Evolutionary conservation across 2,329 filamentous ascomycete species (phyloP).

Genomic region (Aspergillus calidoustus): DNA sequence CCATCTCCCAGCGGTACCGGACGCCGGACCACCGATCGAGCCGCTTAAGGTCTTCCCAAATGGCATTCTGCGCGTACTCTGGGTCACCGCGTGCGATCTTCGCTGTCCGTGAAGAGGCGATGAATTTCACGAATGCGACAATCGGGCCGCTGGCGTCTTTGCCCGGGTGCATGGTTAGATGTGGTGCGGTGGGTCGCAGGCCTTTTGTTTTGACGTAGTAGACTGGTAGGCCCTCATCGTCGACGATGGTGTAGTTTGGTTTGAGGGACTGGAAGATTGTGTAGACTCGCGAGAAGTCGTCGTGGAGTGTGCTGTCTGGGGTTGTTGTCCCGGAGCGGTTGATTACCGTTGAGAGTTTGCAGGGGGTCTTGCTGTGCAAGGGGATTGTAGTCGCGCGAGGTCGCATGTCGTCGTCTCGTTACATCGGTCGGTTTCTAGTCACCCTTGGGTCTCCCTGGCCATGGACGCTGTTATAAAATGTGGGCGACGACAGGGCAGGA

Average conservation of each 20-base stretch:
- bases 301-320: neutral
- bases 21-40: neutral
- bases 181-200: neutral
- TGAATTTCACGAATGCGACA: neutral
- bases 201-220: neutral
- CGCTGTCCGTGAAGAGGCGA: neutral
- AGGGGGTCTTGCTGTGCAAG: neutral
- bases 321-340: neutral
- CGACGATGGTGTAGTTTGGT: conserved; percentile 3
- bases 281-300: neutral
- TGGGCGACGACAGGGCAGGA: neutral
- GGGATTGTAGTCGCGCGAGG: neutral
- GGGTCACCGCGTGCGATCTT: neutral
- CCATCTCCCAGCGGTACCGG: conserved; percentile 4
- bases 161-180: neutral
- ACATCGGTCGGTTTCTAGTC: neutral
- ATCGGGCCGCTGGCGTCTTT: neutral
- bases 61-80: neutral
- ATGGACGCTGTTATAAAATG: neutral
- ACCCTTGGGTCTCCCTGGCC: neutral
- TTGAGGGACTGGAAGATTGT: neutral
- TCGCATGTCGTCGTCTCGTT: neutral
- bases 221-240: neutral
- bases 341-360: neutral
- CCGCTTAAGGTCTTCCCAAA: conserved; percentile 2